Evolutionary conservation across 2,329 filamentous ascomycete genomes (phyloP), one percentile per base, ranked within the genome.

Genomic region (Lasiodiplodia gonubiensis): DNA sequence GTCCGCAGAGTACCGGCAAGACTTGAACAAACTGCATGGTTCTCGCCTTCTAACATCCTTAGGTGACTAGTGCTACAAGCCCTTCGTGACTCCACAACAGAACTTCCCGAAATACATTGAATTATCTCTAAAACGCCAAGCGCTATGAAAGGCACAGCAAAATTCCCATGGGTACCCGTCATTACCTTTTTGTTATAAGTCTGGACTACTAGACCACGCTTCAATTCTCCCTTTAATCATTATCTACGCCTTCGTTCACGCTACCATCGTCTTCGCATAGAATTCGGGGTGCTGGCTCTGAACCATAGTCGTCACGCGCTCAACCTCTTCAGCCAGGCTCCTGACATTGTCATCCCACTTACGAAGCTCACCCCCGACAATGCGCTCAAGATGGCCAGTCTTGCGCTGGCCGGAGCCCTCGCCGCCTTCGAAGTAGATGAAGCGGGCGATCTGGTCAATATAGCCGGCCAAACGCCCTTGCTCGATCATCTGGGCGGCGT

Each of bases 401-500:
- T 88, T 88, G 74, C 89, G 89, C 76, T 90, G 85, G 1, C 89
- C 90, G 3, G 87, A 89, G 8, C 88, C 89, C 74, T 92, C 90
- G 39, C 88, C 88, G 37, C 88, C 88, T 75, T 95, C 92, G 76
- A 99, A 99, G 82, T 89, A 93, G 68, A 99, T 94, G 12, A 94
- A 82, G 16, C 91, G 86, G 67, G 93, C 92, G 67, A 99, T 94
- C 82, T 99, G 95, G 79, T 99, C 94, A 74, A 99, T 98, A 67
- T 90, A 89, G 8, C 94, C 95, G 3, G 90, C 88, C 63, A 99
- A 81, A 37, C 95, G 89, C 11, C 92, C 93, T 79, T 97, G 94
- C 82, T 98, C 94, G 73, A 99, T 92, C 95, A 99, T 99, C 72
- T 89, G 86, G 4, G 94, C 93, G 14, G 94, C 95, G 65, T 95